A percentile compares a stretch with the other conserved stretches of the same genome.
Evolutionary conservation across 1,284 basidiomycete genomes (phyloP).

Genomic region (Cutaneotrichosporon sp.): DNA sequence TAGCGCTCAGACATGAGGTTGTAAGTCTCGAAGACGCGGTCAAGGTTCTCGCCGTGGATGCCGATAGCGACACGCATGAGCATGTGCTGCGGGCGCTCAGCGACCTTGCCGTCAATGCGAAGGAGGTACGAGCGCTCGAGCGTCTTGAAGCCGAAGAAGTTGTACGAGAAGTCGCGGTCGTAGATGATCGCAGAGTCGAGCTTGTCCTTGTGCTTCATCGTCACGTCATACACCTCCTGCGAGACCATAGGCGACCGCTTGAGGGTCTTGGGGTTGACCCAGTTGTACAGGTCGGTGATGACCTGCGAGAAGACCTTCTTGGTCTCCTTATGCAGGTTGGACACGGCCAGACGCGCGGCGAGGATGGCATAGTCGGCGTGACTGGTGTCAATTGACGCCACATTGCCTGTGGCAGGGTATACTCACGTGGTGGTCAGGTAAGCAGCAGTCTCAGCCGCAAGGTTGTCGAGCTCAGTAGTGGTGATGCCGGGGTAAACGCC

Average conservation of each 20-base stretch:
- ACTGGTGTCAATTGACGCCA: slow-evolving; percentile 61
- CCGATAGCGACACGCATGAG: slow-evolving; percentile 99
- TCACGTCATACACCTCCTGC: slow-evolving; percentile 76
- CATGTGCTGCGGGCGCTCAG: slow-evolving; percentile 98
- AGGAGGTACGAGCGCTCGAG: slow-evolving; percentile 97
- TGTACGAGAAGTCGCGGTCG: slow-evolving; percentile 97
- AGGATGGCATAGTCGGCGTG: slow-evolving; percentile 98
- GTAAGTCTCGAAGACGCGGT: slow-evolving; percentile 87
- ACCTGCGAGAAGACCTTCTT: slow-evolving; percentile 95
- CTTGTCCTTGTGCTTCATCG: slow-evolving; percentile 76
- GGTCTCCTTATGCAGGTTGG: slow-evolving; percentile 98
- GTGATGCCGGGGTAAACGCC: slow-evolving; percentile 90
- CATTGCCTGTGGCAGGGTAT: slow-evolving; percentile 61
- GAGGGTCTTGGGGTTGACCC: slow-evolving; percentile 96
- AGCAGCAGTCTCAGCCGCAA: slow-evolving; percentile 94
- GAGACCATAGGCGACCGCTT: slow-evolving; percentile 88
- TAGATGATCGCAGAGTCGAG: slow-evolving; percentile 97
- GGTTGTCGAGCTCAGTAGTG: slow-evolving; percentile 94
- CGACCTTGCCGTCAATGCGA: slow-evolving; percentile 88
- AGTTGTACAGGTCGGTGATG: slow-evolving; percentile 84
- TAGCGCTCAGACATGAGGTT: slow-evolving; percentile 93
- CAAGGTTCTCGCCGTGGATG: slow-evolving; percentile 88
- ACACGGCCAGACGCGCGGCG: slow-evolving; percentile 89
- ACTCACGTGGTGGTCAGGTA: slow-evolving; percentile 74
- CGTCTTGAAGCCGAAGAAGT: slow-evolving; percentile 98